Conservation (phyloP, 2,329 filamentous ascomycete genomes). For the Drechslerella dactyloides region DNA sequence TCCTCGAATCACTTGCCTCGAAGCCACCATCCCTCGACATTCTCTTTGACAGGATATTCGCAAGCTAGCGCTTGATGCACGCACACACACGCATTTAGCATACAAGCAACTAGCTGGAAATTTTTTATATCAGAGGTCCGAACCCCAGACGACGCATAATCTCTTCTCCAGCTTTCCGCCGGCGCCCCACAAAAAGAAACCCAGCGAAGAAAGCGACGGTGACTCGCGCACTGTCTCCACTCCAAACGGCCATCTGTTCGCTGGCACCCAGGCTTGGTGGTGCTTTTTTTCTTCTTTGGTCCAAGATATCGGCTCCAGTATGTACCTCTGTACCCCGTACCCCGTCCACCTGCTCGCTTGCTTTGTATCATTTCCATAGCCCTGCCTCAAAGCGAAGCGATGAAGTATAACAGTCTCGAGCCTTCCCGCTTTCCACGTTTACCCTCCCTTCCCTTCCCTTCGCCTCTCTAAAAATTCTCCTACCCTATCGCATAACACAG, state of each 20-base stretch:
- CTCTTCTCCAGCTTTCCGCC: slow-evolving; percentile 36
- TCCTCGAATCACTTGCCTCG: slow-evolving; percentile 32
- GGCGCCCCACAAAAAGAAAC: slow-evolving; percentile 42
- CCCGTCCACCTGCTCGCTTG: no score
- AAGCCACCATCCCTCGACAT: slow-evolving; percentile 17
- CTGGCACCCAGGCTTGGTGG: slow-evolving; percentile 17
- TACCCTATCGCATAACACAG: slow-evolving; percentile 10
- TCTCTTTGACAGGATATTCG: slow-evolving; percentile 6
- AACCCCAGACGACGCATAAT: slow-evolving; percentile 30
- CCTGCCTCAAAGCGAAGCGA: slow-evolving; percentile 15
- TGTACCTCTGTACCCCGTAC: slow-evolving; percentile 4
- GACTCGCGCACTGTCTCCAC: slow-evolving; percentile 34
- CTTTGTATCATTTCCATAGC: slow-evolving; percentile 19
- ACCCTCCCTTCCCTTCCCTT: slow-evolving; percentile 18
- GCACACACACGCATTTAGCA: slow-evolving; percentile 15
- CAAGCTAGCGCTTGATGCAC: slow-evolving; percentile 20
- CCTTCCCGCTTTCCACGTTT: slow-evolving; percentile 49
- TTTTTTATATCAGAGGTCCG: slow-evolving; percentile 47
- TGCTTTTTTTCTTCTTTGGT: slow-evolving; percentile 24
- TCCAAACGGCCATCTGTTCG: slow-evolving; percentile 21
- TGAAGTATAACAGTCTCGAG: slow-evolving; percentile 34
- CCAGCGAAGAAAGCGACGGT: slow-evolving; percentile 17
- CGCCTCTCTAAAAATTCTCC: slow-evolving; percentile 15
- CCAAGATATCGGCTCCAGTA: neutral
- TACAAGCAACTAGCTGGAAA: slow-evolving; percentile 31